Evolutionary conservation across 1,139 yeast species (phyloP), one percentile per base, ranked within the genome.

Genomic region (Zygotorulaspora mrakii): DNA sequence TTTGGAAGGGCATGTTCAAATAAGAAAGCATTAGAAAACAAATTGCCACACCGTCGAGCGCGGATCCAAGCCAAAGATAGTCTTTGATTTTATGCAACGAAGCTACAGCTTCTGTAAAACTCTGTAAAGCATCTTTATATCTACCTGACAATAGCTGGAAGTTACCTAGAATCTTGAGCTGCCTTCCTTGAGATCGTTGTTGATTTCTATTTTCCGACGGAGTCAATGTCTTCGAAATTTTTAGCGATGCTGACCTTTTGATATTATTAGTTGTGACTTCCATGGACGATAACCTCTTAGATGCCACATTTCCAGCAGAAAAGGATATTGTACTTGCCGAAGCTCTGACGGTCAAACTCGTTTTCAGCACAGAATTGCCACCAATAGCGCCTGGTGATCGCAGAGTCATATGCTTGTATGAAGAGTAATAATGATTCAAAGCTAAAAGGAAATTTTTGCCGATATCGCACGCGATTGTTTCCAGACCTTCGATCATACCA

Each of bases 11-110:
- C 1, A 74, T 68, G 21, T 77, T 79, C 12, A 82, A 61, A 50
- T 72, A 79, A 10, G 81, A 71, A 31, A 86, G 66, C 38, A 88
- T 62, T 6, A 83, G 64, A 29, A 83, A 62, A 48, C 86, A 74
- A 1, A 85, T 76, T 0, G 83, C 83, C 8, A 88, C 66, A 0
- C 94, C 88, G 53, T 88, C 96, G 14, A 89, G 59, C 0, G 96
- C 79, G 31, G 91, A 82, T 0, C 82, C 97, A 18, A 86, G 70
- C 98, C 98, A 91, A 14, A 91, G 66, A 54, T 76, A 75, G 60
- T 91, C 98, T 37, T 79, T 80, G 1, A 81, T 70, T 23, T 76
- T 70, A 45, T 77, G 77, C 40, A 88, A 64, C 25, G 73, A 67
- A 2, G 69, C 55, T 1, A 84, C 72, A 0, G 96, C 80, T 29